These are phyloP conservation scores for Neurospora sp. DNA, from an alignment of 495 filamentous ascomycete species.

Conservation along the genomic window DNA sequence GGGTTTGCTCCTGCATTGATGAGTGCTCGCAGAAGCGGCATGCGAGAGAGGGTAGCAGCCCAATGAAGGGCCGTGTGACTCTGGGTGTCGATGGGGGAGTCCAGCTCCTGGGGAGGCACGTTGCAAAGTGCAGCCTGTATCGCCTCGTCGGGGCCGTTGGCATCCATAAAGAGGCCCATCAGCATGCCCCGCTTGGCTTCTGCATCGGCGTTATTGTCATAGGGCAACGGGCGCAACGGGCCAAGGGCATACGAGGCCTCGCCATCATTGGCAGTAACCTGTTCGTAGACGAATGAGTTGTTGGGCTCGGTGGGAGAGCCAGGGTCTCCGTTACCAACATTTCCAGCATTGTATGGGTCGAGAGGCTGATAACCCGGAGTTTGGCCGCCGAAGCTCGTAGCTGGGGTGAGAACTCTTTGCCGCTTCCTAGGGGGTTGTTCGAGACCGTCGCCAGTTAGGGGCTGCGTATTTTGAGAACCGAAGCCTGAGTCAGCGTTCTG, in stretches of 20 bases:
- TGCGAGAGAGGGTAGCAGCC: slow-evolving; percentile 89
- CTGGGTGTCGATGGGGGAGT: slow-evolving; percentile 78
- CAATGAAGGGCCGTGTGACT: slow-evolving; percentile 88
- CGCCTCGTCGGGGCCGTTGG: slow-evolving; percentile 46
- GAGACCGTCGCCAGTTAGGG: slow-evolving; percentile 40
- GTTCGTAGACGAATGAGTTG: slow-evolving; percentile 70
- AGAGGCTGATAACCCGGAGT: slow-evolving; percentile 34
- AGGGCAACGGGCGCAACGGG: slow-evolving; percentile 60
- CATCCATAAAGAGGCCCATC: slow-evolving; percentile 80
- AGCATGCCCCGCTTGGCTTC: slow-evolving; percentile 69
- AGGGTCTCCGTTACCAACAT: slow-evolving; percentile 18
- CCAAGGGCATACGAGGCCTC: slow-evolving; percentile 44
- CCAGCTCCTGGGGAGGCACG: slow-evolving; percentile 72
- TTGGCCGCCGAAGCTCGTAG: slow-evolving; percentile 37
- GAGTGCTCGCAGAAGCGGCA: slow-evolving; percentile 66
- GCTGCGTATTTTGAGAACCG: slow-evolving; percentile 29
- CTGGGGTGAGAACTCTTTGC: slow-evolving; percentile 35
- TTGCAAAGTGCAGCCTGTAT: slow-evolving; percentile 35
- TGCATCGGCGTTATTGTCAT: slow-evolving; percentile 51
- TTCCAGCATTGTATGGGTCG: slow-evolving; percentile 35
- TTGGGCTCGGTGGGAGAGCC: slow-evolving; percentile 77
- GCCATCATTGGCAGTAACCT: slow-evolving; percentile 40
- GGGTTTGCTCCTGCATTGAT: slow-evolving; percentile 78
- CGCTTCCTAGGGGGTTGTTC: slow-evolving; percentile 81
- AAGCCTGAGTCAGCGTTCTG: slow-evolving; percentile 38